Conservation (phyloP, 257 asterid genomes). For the Prunella vulgaris region DNA sequence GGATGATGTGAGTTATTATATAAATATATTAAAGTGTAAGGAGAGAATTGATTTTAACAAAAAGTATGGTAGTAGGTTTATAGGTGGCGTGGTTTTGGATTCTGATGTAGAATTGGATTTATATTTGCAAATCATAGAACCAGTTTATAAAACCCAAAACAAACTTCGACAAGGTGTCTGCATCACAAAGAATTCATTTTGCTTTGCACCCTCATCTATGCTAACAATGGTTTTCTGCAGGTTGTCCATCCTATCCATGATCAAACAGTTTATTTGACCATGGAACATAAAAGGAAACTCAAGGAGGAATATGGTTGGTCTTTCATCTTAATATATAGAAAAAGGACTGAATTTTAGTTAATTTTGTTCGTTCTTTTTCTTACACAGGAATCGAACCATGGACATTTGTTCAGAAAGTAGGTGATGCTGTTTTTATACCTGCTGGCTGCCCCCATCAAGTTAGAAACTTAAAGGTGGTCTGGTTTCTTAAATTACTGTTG, state of each 20-base stretch:
- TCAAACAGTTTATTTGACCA: slow-evolving; percentile 69
- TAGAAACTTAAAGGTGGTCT: slow-evolving; percentile 70
- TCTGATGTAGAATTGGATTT: not conserved
- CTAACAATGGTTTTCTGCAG: slow-evolving; percentile 28
- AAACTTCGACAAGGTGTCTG: not conserved
- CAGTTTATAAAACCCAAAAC: not conserved
- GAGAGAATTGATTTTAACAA: not conserved
- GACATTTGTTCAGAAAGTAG: slow-evolving; percentile 78
- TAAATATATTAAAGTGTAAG: not conserved
- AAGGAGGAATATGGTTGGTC: slow-evolving; percentile 82
- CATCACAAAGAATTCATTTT: too few relatives aligned
- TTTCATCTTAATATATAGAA: not conserved
- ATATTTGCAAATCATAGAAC: not conserved
- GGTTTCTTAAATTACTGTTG: not conserved
- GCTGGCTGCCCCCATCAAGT: slow-evolving; percentile 98
- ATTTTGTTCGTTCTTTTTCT: slow-evolving; percentile 11
- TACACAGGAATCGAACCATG: slow-evolving; percentile 79
- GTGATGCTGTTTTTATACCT: slow-evolving; percentile 88
- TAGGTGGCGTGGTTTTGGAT: not conserved
- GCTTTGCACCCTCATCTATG: not conserved
- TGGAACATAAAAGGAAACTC: slow-evolving; percentile 70
- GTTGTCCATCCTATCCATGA: slow-evolving; percentile 88
- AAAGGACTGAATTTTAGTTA: not conserved
- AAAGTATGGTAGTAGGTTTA: not conserved
- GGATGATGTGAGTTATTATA: not conserved